Evolutionary conservation across 495 filamentous ascomycete genomes (phyloP), one percentile per base, ranked within the genome.

Genomic region (Endocarpon pusillum): DNA sequence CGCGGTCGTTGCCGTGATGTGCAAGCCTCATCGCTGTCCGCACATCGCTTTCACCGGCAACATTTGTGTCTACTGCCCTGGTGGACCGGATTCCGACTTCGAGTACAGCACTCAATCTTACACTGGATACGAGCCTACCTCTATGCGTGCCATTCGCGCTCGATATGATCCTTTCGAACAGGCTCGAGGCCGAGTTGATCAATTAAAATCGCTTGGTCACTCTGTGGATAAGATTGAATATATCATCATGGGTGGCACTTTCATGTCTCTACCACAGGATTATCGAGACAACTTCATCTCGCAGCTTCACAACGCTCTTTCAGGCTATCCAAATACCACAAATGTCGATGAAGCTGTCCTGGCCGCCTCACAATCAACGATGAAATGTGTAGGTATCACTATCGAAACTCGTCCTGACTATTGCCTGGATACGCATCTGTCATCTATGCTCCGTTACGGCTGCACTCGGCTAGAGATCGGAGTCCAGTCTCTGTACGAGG

Each of bases 1-100:
- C 44, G 91, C 89, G n/a, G 91, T 97, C 7, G 89, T 97, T 24
- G 89, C 91, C 12, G 91, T 97, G 35, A 96, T 97, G 89, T 96
- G 89, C 66, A 97, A 96, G 57, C 89, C 89, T 20, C 89, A 97
- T 51, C 71, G 89, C 42, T 97, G 89, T 48, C 89, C 89, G 19
- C 89, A 97, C 50, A 97, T 96, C 40, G 83, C 89, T 7, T 97
- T 79, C 55, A 96, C 91, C 2, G 89, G 89, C 47, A 97, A 96
- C 47, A 96, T 97, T 38, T 97, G 91, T 53, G 91, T 97, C 36
- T 97, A 97, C 59, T 97, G 89, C 52, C 89, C 89, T 15, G 89
- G 89, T 41, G 89, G 89, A 3, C 89, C 89, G 1, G 89, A 97
- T 47, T 92, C 82, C 21, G 89, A 97, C 48, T 97, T 97, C 45